These are phyloP conservation scores for Paecilomyces formosus DNA, from an alignment of 2,329 filamentous ascomycete species.

Conservation along the genomic window DNA sequence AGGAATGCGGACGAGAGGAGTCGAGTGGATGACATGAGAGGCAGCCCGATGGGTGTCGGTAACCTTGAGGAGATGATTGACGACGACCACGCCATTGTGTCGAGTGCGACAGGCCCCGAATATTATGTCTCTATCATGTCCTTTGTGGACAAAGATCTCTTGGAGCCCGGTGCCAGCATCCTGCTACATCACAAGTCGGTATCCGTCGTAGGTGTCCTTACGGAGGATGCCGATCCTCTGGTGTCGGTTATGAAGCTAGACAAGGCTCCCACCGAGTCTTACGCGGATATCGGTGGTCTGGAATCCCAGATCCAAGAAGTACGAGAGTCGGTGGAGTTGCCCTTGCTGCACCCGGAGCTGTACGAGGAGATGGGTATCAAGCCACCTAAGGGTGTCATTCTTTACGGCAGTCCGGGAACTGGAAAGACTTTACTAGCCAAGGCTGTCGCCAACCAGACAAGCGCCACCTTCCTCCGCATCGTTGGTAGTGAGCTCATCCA, in stretches of 20 bases:
- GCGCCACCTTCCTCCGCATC: conserved; percentile 93
- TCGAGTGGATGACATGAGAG: conserved; percentile 95
- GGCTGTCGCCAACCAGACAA: conserved; percentile 98
- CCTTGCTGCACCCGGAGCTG: conserved; percentile 87
- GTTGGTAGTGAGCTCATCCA: conserved; percentile 96
- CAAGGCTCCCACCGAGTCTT: conserved; percentile 96
- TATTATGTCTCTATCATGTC: conserved; percentile 99
- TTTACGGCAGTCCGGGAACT: conserved; percentile 94
- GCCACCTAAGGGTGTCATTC: conserved; percentile 96
- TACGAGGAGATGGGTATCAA: conserved; percentile 99
- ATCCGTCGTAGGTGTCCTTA: conserved; percentile 93
- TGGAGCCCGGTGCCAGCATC: conserved; percentile 93
- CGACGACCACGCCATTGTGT: conserved; percentile 97
- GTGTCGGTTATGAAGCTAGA: conserved; percentile 99
- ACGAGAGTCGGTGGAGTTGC: conserved; percentile 90
- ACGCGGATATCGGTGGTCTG: conserved; percentile 95
- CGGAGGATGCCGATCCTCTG: conserved; percentile 88
- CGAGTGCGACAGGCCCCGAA: conserved; percentile 91
- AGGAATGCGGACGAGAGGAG: conserved; percentile 90
- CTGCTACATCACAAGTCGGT: conserved; percentile 96
- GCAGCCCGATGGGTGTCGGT: conserved; percentile 96
- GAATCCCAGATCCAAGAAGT: conserved; percentile 97
- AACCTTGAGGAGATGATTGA: conserved; percentile 98
- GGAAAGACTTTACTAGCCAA: conserved; percentile 95
- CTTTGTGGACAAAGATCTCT: conserved; percentile 96